Evolutionary conservation across 2,329 filamentous ascomycete species (phyloP).

Genomic region (Tolypocladium cylindrosporum): DNA sequence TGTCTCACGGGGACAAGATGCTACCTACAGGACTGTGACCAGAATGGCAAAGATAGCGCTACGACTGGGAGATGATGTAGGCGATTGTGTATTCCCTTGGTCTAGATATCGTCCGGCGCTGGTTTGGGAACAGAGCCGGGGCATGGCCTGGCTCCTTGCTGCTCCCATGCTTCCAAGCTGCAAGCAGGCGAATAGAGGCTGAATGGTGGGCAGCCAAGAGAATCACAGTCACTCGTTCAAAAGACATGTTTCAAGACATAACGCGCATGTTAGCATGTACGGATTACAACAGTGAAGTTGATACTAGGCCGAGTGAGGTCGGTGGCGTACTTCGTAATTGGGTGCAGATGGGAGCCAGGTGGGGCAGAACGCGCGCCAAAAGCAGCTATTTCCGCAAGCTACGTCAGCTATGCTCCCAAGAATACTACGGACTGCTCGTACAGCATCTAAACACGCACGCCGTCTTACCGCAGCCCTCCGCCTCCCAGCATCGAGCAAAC

Average conservation of each 20-base stretch:
- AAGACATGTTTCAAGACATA: not conserved
- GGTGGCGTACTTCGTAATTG: not conserved
- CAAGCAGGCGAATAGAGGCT: not conserved
- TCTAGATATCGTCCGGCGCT: not conserved
- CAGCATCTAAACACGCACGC: not conserved
- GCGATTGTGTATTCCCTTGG: not conserved
- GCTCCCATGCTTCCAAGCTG: not conserved
- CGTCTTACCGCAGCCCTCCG: not conserved
- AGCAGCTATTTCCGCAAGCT: not conserved
- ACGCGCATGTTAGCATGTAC: not conserved
- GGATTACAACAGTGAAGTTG: not conserved
- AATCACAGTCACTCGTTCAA: not conserved
- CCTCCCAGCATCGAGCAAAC: not conserved
- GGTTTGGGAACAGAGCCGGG: not conserved
- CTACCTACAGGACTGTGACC: constrained; percentile 3
- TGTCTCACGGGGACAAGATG: constrained; percentile 4
- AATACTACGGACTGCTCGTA: not conserved
- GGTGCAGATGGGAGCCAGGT: not conserved
- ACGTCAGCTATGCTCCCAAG: not conserved
- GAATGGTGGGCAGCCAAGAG: not conserved
- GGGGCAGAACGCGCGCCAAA: not conserved
- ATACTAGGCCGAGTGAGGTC: not conserved
- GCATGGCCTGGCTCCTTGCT: not conserved
- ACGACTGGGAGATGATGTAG: not conserved
- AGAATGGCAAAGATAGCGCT: constrained; percentile 2